Evolutionary conservation across 2,329 filamentous ascomycete genomes (phyloP), one percentile per base, ranked within the genome.

Genomic region (Tothia fuscella): DNA sequence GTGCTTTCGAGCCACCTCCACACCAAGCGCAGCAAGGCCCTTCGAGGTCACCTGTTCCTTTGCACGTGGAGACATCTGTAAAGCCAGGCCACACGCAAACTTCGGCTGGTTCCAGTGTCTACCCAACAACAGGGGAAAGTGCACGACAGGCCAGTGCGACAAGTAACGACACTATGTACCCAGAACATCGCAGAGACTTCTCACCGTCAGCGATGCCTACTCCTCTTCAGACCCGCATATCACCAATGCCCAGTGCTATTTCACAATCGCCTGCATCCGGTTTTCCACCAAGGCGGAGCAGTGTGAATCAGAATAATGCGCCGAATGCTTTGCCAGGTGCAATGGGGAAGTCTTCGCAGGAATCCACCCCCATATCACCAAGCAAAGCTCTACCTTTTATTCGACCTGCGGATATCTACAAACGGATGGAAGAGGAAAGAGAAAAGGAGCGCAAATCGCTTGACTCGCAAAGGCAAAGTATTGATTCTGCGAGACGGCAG

Each of bases 391-490:
- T 74, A 16, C 71, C 78, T 0, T 78, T 89, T 49, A 69, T 86
- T 43, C 71, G 82, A 28, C 82, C 85, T 2, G 74, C 80, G 10
- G 84, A 93, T 49, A 80, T 88, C 31, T 88, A 89, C 56, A 80
- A 74, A 53, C 75, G 80, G 5, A 68, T 80, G 56, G 74, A 74
- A 40, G 79, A 84, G 49, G 80, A 83, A 48, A 70, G 68, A 41
- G 67, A 73, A 47, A 70, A 63, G 49, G 69, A 74, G 49, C 62
- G 70, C 28, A 38, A 24, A 26, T 75, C 74, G 1, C 58, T 73
- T 43, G 78, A 80, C 2, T 72, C 72, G 7, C 61, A 67, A 16
- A 65, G 73, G 39, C 71, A 74, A 4, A 77, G 70, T 47, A 54
- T 74, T 45, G 76, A 79, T 48, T 68, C 70, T 17, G 48, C 13